Evolutionary conservation across 2,329 filamentous ascomycete species (phyloP), one percentile per base, ranked within the genome.

Genomic region (Fusarium nygamai): DNA sequence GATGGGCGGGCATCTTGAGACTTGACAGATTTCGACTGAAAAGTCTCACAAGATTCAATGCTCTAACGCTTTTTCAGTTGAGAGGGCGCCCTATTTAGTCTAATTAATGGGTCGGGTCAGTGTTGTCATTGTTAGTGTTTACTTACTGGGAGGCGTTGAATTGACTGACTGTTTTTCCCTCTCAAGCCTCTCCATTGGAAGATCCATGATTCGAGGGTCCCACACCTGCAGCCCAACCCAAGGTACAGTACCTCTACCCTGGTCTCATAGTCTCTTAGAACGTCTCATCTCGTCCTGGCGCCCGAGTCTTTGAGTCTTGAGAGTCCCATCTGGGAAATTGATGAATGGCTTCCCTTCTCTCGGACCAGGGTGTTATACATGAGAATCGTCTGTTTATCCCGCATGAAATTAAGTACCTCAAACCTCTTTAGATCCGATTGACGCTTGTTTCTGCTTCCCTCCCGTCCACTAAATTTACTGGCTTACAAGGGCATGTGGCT

Each of bases 221-320:
- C 75, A 73, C 76, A 69, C 51, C 63, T 75, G 69, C 73, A 78
- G 72, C 76, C 75, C 72, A 76, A 77, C 65, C 48, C 14, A 48
- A 27, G 24, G 13, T 41, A n/a, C 22, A 11, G 41, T 19, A 19
- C 27, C 24, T 47, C 27, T 38, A 64, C 46, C 57, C 63, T 44
- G 36, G 61, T 29, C 46, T 47, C 38, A 22, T 44, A 41, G 39
- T 47, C 41, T 69, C 38, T 67, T 67, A 67, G 70, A 58, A 57
- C 44, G 76, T 75, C 76, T 78, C 76, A 78, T 78, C 73, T 76
- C 67, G 74, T 76, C 78, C 77, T 78, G 75, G 74, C 75, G 77
- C 75, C 76, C 72, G 74, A 77, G 76, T 71, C 75, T 72, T 64
- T 78, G 61, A 69, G 64, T 69, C 71, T 72, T 29, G 51, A 61